Conservation (phyloP, 106 monocot species). For the Acorus gramineus region DNA sequence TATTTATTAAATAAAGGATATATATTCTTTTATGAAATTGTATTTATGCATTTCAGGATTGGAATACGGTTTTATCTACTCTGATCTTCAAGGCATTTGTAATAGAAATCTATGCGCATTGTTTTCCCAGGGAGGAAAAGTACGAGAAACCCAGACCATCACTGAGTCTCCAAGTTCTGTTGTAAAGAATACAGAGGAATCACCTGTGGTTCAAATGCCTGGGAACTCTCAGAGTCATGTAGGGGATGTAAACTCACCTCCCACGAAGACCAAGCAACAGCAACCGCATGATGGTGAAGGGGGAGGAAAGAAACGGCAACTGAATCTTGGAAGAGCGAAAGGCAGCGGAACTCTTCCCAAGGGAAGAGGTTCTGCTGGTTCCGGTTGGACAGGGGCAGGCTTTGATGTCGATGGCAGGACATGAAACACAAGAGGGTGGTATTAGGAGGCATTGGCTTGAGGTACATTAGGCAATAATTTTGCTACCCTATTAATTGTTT, state of each 20-base stretch:
- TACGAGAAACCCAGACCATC: slow-evolving; percentile 17
- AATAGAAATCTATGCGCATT: too few relatives aligned
- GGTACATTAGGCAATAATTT: too few relatives aligned
- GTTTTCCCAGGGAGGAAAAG: too few relatives aligned
- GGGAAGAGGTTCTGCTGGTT: slow-evolving; percentile 53
- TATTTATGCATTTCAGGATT: slow-evolving; percentile 19
- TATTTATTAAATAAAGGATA: not conserved
- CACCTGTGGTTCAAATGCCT: slow-evolving; percentile 1
- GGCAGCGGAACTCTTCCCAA: slow-evolving; percentile 42
- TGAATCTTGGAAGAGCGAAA: slow-evolving; percentile 53
- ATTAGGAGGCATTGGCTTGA: too few relatives aligned
- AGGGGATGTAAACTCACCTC: slow-evolving; percentile 7
- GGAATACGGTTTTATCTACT: not conserved
- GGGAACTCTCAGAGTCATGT: slow-evolving; percentile 3
- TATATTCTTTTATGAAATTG: not conserved
- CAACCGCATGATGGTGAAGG: slow-evolving; percentile 19
- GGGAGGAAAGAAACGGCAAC: slow-evolving; percentile 46
- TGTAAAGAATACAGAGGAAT: slow-evolving; percentile 3
- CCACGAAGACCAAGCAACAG: slow-evolving; percentile 10
- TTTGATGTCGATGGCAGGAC: slow-evolving; percentile 68
- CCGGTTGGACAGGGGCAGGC: slow-evolving; percentile 98
- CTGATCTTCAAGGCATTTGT: too few relatives aligned
- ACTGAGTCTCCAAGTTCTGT: slow-evolving; percentile 8
- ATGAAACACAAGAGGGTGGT: slow-evolving; percentile 7
- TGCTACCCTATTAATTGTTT: too few relatives aligned